A percentile compares a stretch with the other conserved stretches of the same genome.
phyloP scores from a whole-genome alignment of 2,329 filamentous ascomycete species.

The Trichoderma pleuroti region DNA sequence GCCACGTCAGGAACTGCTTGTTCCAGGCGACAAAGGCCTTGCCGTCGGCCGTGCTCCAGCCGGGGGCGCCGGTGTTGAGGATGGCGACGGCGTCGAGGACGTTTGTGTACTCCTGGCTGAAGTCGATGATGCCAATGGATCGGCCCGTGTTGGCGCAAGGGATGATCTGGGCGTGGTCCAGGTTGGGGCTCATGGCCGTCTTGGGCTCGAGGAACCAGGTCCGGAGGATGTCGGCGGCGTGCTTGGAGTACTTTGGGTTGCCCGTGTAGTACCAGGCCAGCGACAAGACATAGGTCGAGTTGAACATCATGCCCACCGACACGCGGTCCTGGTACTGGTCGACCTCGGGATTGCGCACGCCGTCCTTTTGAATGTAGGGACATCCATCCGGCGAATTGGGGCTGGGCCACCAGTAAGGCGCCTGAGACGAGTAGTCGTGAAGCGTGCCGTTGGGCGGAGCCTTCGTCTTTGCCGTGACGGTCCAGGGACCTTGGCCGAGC shows the following conservation, averaged over 20 bases:
- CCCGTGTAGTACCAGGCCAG: constrained; percentile 31
- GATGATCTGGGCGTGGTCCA: constrained; percentile 26
- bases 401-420: constrained; percentile 19
- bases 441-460: constrained; percentile 18
- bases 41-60: constrained; percentile 23
- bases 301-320: constrained; percentile 26
- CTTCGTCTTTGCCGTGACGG: constrained; percentile 21
- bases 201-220: constrained; percentile 27
- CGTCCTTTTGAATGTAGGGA: constrained; percentile 28
- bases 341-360: constrained; percentile 28
- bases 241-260: constrained; percentile 23
- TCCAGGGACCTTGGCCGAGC: constrained; percentile 28
- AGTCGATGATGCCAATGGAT: constrained; percentile 27
- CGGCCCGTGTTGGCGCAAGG: constrained; percentile 25
- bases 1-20: constrained; percentile 25
- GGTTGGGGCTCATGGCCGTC: constrained; percentile 29
- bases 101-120: constrained; percentile 28
- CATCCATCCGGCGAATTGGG: constrained; percentile 20
- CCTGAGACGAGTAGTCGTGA: constrained; percentile 20
- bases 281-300: constrained; percentile 25
- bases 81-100: constrained; percentile 27
- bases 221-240: constrained; percentile 26
- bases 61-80: constrained; percentile 21
- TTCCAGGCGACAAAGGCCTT: constrained; percentile 25
- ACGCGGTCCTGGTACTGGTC: constrained; percentile 24